Evolutionary conservation across 2,329 filamentous ascomycete genomes (phyloP), one percentile per base, ranked within the genome.

Genomic region (Epichloe scottii): DNA sequence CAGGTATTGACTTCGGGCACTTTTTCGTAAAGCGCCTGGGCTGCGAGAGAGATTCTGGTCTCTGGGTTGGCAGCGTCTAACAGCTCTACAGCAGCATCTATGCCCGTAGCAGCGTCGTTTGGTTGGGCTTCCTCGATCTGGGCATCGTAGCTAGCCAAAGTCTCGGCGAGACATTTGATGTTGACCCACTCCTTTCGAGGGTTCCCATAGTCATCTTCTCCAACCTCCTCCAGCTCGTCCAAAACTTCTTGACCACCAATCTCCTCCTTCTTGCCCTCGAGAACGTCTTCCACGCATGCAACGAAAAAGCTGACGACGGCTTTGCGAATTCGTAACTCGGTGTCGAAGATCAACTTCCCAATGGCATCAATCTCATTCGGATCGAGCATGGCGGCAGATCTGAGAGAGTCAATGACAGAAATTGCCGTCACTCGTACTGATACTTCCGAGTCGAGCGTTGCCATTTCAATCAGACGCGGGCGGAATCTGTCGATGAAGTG

Each of bases 401-500:
- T 83, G 51, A 98, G 77, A 23, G 84, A 76, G 57, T 95, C 87
- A 17, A 96, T 81, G 40, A 95, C 77, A 49, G 87, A 81, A 46
- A 98, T 85, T 8, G 88, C 85, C 6, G 82, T 77, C 7, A 89
- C 85, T 37, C 93, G 83, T 33, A 97, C 89, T 49, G 77, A 78
- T 14, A 85, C 72, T 58, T 98, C 93, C 0, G 85, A 79, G 66
- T 98, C 93, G 54, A 82, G 80, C 6, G 85, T 88, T 0, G 90
- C 90, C 73, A 98, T 96, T 68, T 98, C 93, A 26, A 97, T 85
- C 39, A 98, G 74, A 30, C 93, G 82, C 5, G 84, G 75, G 46
- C 90, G 79, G 67, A 97, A 98, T 46, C 89, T 79, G 65, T 97
- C 93, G 37, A 94, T 95, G 61, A 97, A 98, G 53, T 89, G 87